Evolutionary conservation across 1,139 yeast genomes (phyloP).

Genomic region (Zygoascus meyerae): DNA sequence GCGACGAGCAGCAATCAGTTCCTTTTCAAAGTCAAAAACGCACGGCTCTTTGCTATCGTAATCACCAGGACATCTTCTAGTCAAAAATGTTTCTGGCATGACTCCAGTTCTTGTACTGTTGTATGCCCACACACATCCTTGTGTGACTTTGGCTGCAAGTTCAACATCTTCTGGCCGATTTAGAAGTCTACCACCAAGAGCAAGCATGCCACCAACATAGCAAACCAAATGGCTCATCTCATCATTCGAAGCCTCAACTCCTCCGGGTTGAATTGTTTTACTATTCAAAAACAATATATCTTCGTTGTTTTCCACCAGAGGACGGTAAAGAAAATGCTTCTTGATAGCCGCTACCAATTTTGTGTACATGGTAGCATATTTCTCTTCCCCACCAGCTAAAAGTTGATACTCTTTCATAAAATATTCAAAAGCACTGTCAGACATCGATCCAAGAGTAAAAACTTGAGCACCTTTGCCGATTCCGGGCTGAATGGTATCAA

Average conservation of each 20-base stretch:
- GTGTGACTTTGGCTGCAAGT: conserved; percentile 55
- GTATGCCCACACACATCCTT: conserved; percentile 64
- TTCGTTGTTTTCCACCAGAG: conserved; percentile 38
- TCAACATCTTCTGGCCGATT: conserved; percentile 47
- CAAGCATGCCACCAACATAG: conserved; percentile 68
- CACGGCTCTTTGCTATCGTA: conserved; percentile 26
- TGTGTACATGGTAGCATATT: conserved; percentile 34
- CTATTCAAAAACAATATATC: conserved; percentile 44
- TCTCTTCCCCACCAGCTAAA: conserved; percentile 42
- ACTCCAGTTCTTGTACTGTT: conserved; percentile 39
- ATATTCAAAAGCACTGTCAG: conserved; percentile 67
- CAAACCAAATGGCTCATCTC: conserved; percentile 58
- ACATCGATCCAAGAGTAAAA: conserved; percentile 51
- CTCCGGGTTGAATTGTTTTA: conserved; percentile 39
- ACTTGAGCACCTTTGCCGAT: conserved; percentile 5
- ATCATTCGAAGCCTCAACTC: conserved; percentile 12
- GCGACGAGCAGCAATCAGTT: conserved; percentile 7
- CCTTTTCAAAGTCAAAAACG: conserved; percentile 21
- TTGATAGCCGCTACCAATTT: conserved; percentile 38
- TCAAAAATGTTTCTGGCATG: conserved; percentile 42
- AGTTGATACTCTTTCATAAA: conserved; percentile 53
- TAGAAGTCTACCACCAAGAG: conserved; percentile 57
- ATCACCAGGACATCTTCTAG: conserved; percentile 34
- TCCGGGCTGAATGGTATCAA: conserved; percentile 1
- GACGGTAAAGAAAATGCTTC: conserved; percentile 40